Conservation (phyloP, 176 grass and related monocot genomes). For the Dendrocalamus sinicus region DNA sequence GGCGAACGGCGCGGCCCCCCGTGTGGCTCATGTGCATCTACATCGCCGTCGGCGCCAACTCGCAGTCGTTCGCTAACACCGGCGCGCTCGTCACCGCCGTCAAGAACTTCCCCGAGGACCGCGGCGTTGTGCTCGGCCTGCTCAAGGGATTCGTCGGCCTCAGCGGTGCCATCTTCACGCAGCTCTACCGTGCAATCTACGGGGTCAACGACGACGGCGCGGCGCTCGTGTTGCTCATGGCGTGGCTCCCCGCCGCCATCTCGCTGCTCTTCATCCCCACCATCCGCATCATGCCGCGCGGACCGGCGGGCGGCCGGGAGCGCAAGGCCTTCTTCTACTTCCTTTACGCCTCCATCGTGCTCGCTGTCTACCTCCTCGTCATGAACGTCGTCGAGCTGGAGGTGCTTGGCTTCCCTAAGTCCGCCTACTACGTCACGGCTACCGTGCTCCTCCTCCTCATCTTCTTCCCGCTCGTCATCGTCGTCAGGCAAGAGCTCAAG, state of each 20-base stretch:
- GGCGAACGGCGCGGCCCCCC: constrained; percentile 40
- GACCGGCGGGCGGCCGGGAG: constrained; percentile 27
- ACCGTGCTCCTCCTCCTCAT: constrained; percentile 66
- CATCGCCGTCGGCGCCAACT: constrained; percentile 74
- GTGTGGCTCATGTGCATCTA: constrained; percentile 86
- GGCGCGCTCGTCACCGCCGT: constrained; percentile 66
- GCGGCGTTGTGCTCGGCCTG: constrained; percentile 65
- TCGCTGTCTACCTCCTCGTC: constrained; percentile 69
- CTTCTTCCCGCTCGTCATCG: constrained; percentile 68
- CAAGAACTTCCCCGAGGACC: constrained; percentile 79
- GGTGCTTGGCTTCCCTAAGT: constrained; percentile 47
- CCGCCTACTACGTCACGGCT: constrained; percentile 53
- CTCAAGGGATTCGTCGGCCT: constrained; percentile 84
- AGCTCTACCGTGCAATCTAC: constrained; percentile 77
- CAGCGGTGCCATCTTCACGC: constrained; percentile 89
- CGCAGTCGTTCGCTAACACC: constrained; percentile 81
- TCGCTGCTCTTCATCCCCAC: constrained; percentile 69
- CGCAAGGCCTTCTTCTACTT: constrained; percentile 68
- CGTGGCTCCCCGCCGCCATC: constrained; percentile 78
- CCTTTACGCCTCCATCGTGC: constrained; percentile 68
- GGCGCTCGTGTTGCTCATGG: constrained; percentile 71
- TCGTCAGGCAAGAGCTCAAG: constrained; percentile 60
- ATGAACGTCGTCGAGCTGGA: constrained; percentile 70
- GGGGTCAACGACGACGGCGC: constrained; percentile 48
- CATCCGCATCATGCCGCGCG: constrained; percentile 65